Evolutionary conservation across 2,329 filamentous ascomycete genomes (phyloP), one percentile per base, ranked within the genome.

Genomic region (Camillea tinctor): DNA sequence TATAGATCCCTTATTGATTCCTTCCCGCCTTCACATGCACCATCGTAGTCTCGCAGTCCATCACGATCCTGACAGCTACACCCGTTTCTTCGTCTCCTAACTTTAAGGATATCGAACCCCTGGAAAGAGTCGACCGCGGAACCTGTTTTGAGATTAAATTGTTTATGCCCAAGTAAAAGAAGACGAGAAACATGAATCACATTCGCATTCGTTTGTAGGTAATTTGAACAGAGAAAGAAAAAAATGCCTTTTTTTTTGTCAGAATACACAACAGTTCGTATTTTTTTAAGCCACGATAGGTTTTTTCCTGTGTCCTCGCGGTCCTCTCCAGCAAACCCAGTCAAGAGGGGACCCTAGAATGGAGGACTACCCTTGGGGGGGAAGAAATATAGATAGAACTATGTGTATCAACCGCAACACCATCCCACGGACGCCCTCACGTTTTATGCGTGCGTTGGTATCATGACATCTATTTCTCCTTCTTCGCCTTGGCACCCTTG

Each of bases 401-500:
- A 44, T n/a, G 36, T 44, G 36, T 44, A 44, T 44, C 36, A 44
- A 44, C 36, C 26, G 13, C 26, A 30, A 30, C 26, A 30, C 26
- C 26, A 44, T 7, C 36, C 36, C 36, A 15, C 36, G 36, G 26
- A 30, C 26, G 36, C 36, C 36, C 13, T 44, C 36, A n/a, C 17
- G 36, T 44, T 44, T 44, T 17, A 44, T 44, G 15, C 17, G 36
- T 44, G n/a, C n/a, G 36, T 44, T 44, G 36, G 36, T 44, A 44
- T 44, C 36, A 44, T 44, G 13, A 44, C 17, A 4, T 44, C 83
- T 92, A 44, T 44, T 44, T 44, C 83, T 92, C 92, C 90, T 97
- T 96, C 88, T 96, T 95, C 82, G 90, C 87, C 85, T 89, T 88
- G 79, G 89, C 89, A 80, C 93, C 93, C 92, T 97, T 97, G 86